Evolutionary conservation across 305 asterid genomes (phyloP).

Genomic region (Fraxinus velutina): DNA sequence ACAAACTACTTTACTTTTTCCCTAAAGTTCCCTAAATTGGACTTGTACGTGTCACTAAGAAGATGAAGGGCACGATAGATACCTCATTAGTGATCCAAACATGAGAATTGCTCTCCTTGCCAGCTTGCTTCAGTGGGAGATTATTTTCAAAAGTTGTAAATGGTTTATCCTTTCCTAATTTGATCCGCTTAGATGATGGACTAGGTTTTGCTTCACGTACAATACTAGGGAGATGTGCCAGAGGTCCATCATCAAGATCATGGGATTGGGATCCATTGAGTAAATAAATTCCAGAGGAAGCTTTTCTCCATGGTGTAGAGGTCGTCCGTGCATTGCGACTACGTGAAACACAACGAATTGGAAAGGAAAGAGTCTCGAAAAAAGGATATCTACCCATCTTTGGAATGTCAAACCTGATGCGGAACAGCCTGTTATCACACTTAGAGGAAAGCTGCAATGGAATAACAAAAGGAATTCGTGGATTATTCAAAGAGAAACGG

Average conservation of each 20-base stretch:
- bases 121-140: conserved; percentile 32
- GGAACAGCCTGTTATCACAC: conserved; percentile 77
- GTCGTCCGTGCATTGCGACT: conserved; percentile 48
- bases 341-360: conserved; percentile 80
- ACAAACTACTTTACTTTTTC: neutral
- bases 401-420: conserved; percentile 59
- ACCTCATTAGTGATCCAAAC: conserved; percentile 54
- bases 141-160: conserved; percentile 34
- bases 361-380: conserved; percentile 49
- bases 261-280: conserved; percentile 50
- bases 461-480: conserved; percentile 17
- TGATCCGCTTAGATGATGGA: conserved; percentile 79
- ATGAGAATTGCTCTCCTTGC: conserved; percentile 41
- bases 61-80: conserved; percentile 16
- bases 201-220: conserved; percentile 82
- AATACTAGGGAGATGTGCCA: conserved; percentile 50
- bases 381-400: conserved; percentile 57
- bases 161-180: conserved; percentile 63
- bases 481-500: conserved; percentile 1
- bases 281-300: conserved; percentile 40
- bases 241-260: conserved; percentile 50
- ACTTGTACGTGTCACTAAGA: neutral
- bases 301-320: conserved; percentile 45
- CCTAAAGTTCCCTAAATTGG: neutral
- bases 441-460: conserved; percentile 78